Base-by-base conservation (phyloP, 1,139 yeast genomes). In the Debaryomycetaceae sp. region DNA sequence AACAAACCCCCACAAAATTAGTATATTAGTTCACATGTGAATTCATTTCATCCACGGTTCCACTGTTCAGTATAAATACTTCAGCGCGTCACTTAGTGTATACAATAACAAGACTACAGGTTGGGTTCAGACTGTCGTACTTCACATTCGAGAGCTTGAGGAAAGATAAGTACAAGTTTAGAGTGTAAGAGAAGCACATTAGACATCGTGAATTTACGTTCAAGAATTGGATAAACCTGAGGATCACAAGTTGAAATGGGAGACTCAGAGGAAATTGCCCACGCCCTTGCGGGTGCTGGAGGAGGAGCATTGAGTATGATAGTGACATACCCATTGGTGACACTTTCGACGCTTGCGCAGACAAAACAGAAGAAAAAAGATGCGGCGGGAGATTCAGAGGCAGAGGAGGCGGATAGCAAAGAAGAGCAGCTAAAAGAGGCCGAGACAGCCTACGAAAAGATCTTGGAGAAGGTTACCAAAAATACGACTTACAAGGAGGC, bases 261-360 rank as follows among this genome's bases (percentile, higher is more conserved):
- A n/a, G 67, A 61, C 41, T 52, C 56, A 17, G 79, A 76, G 50
- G 81, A 80, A 49, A 59, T 78, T 31, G 91, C 94, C 31, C 96
- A 89, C 56, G 96, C 96, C 13, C 64, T 89, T 17, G 87, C 96
- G 9, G 97, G 97, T 11, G 95, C 96, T 37, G 85, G 92, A 9
- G 96, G 96, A 30, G 97, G 97, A 17, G 89, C 94, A 32, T 74
- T 87, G 35, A 79, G 95, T 6, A 85, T 88, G 83, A 75, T 84
- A 2, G 82, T 85, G 34, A 87, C 96, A 2, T 87, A 88, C 56
- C 96, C 98, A 8, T 67, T 88, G 52, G 88, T 87, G 44, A 85
- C 95, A 2, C 65, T 87, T 43, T 83, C 95, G 3, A 87, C 96
- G 1, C 75, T 86, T 40, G 94, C 95, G 7, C 96, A 88, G 59